These are phyloP conservation scores for Heliamphora pulchella DNA, from an alignment of 179 eudicot genomes.

Conservation along the genomic window DNA sequence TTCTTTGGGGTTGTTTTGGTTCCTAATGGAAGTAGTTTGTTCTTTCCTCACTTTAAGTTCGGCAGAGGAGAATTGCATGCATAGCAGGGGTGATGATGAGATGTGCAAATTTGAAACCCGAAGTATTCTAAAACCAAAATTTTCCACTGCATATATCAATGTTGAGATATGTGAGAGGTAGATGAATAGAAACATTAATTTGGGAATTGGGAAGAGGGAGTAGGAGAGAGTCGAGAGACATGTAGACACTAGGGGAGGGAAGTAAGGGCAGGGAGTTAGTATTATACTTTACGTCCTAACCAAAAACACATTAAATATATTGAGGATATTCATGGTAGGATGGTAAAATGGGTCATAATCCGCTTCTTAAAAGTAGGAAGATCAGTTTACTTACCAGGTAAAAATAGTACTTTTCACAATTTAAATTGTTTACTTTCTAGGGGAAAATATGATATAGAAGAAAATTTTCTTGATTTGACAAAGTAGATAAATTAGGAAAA, in stretches of 20 bases:
- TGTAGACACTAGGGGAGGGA: background rate
- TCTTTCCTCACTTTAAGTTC: background rate
- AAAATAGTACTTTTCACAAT: no score
- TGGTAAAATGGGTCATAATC: no score
- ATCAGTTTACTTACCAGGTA: no score
- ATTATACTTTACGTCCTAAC: no score
- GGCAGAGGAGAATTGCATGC: background rate
- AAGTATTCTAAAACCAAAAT: background rate
- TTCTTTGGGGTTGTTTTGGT: background rate
- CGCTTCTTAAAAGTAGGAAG: no score
- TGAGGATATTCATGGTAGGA: no score
- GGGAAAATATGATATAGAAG: no score
- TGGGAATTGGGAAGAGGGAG: background rate
- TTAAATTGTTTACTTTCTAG: no score
- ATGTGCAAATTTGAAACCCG: background rate
- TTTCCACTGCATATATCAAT: background rate
- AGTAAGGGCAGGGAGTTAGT: background rate
- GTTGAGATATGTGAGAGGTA: background rate
- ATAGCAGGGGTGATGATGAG: background rate
- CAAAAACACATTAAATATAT: no score
- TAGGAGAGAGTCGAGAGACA: background rate
- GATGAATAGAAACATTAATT: no score
- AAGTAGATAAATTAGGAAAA: no score
- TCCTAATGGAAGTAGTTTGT: background rate
- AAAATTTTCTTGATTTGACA: no score